A percentile compares a stretch with the other conserved stretches of the same genome.
These are phyloP conservation scores for Phytophthora sojae DNA, from an alignment of 352 stramenopile genomes.

Conservation along the genomic window DNA sequence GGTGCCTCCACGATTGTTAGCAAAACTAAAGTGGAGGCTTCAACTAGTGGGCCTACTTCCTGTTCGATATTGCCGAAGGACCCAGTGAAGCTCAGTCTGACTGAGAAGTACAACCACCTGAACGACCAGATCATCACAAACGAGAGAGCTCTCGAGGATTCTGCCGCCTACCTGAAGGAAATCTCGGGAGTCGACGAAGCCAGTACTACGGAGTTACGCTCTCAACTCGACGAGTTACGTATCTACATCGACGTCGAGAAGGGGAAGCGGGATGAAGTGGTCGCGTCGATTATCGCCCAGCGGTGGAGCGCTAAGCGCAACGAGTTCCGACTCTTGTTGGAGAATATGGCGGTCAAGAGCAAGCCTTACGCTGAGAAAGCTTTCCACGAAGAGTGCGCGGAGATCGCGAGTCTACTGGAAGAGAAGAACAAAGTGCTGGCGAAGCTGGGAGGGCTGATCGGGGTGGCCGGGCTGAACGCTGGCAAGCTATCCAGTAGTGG, in stretches of 20 bases:
- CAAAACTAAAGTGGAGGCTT: neutral
- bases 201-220: constrained; percentile 28
- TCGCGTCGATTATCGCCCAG: constrained; percentile 19
- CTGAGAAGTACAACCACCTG: constrained; percentile 41
- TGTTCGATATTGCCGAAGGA: constrained; percentile 5
- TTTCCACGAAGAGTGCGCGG: constrained; percentile 25
- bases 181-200: constrained; percentile 30
- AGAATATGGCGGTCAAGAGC: constrained; percentile 16
- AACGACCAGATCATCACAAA: constrained; percentile 46
- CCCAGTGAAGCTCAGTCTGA: constrained; percentile 18
- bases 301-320: constrained; percentile 6
- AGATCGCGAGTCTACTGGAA: constrained; percentile 21
- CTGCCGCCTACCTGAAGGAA: constrained; percentile 30
- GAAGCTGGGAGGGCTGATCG: constrained; percentile 14
- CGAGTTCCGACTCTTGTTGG: constrained; percentile 16
- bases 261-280: constrained; percentile 22
- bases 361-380: constrained; percentile 16
- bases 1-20: neutral
- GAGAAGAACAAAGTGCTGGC: constrained; percentile 13
- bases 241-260: constrained; percentile 40
- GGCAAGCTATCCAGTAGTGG: neutral
- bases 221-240: constrained; percentile 43
- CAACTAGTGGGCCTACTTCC: neutral
- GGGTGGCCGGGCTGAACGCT: neutral
- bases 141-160: constrained; percentile 38